These are phyloP conservation scores for Dissoconium aciculare DNA, from an alignment of 2,329 filamentous ascomycete genomes.

Conservation along the genomic window DNA sequence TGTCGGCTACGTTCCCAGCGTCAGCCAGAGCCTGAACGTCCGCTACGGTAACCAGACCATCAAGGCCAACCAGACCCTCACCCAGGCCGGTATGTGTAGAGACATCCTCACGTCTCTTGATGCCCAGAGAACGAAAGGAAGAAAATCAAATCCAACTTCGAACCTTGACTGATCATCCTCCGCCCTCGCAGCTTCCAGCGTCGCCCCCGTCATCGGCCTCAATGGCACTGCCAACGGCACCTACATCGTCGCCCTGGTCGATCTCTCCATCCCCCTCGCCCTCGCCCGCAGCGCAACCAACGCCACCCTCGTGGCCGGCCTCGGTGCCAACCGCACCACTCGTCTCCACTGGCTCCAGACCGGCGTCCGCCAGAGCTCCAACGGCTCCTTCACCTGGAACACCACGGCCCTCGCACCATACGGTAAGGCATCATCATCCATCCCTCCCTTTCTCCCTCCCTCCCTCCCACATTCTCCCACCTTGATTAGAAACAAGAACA, in stretches of 20 bases:
- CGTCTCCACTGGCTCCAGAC: slow-evolving; percentile 21
- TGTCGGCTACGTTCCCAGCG: background rate
- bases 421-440: slow-evolving; percentile 5
- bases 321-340: slow-evolving; percentile 16
- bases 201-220: background rate
- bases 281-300: background rate
- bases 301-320: slow-evolving; percentile 6
- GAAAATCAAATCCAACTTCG: too few species aligned
- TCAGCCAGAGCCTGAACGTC: background rate
- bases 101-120: too few species aligned
- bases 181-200: background rate
- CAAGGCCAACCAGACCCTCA: background rate
- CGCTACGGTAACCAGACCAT: background rate
- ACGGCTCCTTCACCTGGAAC: slow-evolving; percentile 10
- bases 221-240: background rate
- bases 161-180: too few species aligned
- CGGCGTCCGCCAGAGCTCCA: slow-evolving; percentile 11
- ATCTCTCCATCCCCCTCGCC: background rate
- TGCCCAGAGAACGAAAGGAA: too few species aligned
- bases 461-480: background rate
- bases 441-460: too few species aligned
- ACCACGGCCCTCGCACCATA: slow-evolving; percentile 14
- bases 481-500: too few species aligned
- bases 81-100: background rate
- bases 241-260: background rate